phyloP scores from a whole-genome alignment of 139 green algal genomes.

The Asterochloris sp. region DNA sequence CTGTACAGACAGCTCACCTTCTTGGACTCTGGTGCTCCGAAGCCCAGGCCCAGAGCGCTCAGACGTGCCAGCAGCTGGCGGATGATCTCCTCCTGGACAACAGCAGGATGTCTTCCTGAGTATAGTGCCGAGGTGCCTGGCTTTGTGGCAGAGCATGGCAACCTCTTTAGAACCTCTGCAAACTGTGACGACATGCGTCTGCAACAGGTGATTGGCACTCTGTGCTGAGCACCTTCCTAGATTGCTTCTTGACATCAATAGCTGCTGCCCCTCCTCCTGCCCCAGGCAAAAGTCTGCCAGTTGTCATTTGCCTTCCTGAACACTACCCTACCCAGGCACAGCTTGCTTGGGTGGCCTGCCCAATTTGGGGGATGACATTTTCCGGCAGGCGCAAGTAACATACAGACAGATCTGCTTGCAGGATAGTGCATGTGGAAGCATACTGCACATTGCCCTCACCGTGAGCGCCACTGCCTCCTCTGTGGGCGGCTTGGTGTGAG shows the following conservation, averaged over 20 bases:
- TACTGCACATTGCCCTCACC: not conserved
- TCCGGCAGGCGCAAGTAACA: not conserved
- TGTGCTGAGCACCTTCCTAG: not conserved
- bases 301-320: not conserved
- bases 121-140: not conserved
- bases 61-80: conserved; percentile 19
- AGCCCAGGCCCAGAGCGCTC: conserved; percentile 4
- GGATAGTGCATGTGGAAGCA: not conserved
- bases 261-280: not conserved
- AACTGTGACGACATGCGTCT: not conserved
- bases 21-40: not conserved
- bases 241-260: not conserved
- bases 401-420: not conserved
- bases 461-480: conserved; percentile 12
- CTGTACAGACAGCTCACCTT: not conserved
- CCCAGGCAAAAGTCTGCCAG: not conserved
- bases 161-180: not conserved
- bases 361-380: not conserved
- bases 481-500: not conserved
- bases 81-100: conserved; percentile 18
- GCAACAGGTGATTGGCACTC: not conserved
- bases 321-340: not conserved
- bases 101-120: too few relatives aligned
- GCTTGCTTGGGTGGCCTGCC: not conserved
- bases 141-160: not conserved